Conservation (phyloP, 345 rosid genomes). For the Murraya koenigii region DNA sequence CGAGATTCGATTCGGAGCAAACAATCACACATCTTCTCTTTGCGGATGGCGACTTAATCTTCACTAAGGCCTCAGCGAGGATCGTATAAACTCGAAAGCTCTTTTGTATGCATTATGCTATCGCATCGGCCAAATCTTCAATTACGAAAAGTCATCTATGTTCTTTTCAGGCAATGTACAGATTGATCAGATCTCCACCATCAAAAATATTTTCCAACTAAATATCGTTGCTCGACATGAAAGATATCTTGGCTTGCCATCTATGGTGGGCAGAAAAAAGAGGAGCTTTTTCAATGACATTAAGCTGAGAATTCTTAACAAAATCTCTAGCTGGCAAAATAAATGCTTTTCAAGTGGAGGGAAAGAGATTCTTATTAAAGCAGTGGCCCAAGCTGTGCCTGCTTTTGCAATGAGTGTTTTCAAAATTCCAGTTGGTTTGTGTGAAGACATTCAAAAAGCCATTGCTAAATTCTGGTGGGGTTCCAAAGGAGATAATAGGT, state of each 20-base stretch:
- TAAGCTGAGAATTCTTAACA: background rate
- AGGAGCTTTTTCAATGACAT: background rate
- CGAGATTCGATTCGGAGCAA: too few species aligned
- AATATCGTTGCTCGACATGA: rapidly evolving
- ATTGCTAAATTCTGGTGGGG: background rate
- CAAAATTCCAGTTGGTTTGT: background rate
- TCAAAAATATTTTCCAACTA: background rate
- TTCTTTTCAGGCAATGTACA: background rate
- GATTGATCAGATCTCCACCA: rapidly evolving
- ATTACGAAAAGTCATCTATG: too few species aligned
- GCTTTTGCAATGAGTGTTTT: background rate
- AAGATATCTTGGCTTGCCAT: background rate
- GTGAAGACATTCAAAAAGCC: background rate
- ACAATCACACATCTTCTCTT: too few species aligned
- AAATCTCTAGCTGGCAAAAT: background rate
- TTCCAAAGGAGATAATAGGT: too few species aligned
- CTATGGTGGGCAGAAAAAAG: background rate
- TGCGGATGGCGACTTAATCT: too few species aligned
- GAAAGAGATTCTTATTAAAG: background rate
- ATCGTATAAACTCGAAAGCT: too few species aligned
- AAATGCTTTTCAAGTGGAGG: background rate
- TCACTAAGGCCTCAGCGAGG: too few species aligned
- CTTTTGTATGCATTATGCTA: too few species aligned
- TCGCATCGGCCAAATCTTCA: too few species aligned
- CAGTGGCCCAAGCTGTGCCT: background rate